These are phyloP conservation scores for Gnetum montanum DNA, from an alignment of 75 land plant genomes.

Conservation along the genomic window DNA sequence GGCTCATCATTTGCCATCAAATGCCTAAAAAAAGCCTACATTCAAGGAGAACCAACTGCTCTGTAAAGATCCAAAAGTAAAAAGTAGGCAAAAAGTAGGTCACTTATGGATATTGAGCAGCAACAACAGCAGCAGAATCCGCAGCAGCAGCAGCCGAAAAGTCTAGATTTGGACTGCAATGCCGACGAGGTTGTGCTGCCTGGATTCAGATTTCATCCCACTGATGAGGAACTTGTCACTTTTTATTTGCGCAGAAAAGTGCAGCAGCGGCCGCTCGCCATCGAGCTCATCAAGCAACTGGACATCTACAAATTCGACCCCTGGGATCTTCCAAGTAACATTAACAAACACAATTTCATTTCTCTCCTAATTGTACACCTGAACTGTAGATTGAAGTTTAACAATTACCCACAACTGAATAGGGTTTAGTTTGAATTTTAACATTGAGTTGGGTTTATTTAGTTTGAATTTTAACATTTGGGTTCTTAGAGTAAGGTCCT, in stretches of 20 bases:
- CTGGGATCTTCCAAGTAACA: slow-evolving; percentile 39
- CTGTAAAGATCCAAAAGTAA: background rate
- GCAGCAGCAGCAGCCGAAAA: too few species aligned
- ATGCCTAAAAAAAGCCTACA: background rate
- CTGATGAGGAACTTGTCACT: slow-evolving; percentile 63
- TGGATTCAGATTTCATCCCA: slow-evolving; percentile 66
- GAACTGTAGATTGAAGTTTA: too few species aligned
- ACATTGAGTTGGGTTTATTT: too few species aligned
- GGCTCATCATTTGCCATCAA: background rate
- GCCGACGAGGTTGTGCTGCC: slow-evolving; percentile 36
- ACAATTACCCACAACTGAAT: too few species aligned
- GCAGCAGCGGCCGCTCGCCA: slow-evolving; percentile 25
- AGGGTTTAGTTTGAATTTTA: too few species aligned
- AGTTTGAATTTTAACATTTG: background rate
- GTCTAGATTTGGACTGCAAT: too few species aligned
- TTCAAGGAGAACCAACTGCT: background rate
- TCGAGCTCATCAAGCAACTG: slow-evolving; percentile 44
- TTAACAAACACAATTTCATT: background rate
- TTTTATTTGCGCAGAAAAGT: slow-evolving; percentile 54
- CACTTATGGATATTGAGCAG: background rate
- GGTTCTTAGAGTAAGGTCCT: background rate
- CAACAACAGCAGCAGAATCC: background rate
- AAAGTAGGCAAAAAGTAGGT: background rate
- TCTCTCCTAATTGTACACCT: background rate
- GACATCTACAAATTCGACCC: slow-evolving; percentile 60